Conservation (phyloP, 257 asterid species). For the Solanum habrochaites region DNA sequence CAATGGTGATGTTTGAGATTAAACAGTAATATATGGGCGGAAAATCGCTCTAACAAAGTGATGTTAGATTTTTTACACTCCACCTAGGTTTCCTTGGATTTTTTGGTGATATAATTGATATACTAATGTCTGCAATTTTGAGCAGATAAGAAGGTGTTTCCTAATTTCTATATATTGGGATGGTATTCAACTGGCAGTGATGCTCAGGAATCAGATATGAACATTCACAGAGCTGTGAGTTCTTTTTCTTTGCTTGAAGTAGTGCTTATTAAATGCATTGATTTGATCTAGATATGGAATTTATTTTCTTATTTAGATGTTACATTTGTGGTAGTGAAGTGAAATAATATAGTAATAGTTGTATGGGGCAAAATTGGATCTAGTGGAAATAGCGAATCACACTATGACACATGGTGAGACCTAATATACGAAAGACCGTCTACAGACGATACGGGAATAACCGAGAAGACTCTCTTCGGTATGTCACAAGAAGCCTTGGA, state of each 20-base stretch:
- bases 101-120: not conserved
- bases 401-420: not conserved
- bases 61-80: not conserved
- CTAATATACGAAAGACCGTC: not conserved
- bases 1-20: not conserved
- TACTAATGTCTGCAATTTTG: not conserved
- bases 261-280: not conserved
- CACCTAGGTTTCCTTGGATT: not conserved
- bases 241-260: not conserved
- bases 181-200: slow-evolving; percentile 99
- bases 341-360: not conserved
- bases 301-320: not conserved
- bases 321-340: not conserved
- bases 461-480: not conserved
- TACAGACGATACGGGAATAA: not conserved
- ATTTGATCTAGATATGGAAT: not conserved
- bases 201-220: slow-evolving; percentile 84
- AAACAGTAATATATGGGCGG: not conserved
- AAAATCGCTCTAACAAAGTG: not conserved
- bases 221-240: slow-evolving; percentile 92
- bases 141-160: slow-evolving; percentile 95
- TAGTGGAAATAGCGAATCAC: not conserved
- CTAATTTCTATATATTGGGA: slow-evolving; percentile 77
- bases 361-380: not conserved
- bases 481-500: not conserved